A percentile compares a stretch with the other conserved stretches of the same genome.
phyloP scores from a whole-genome alignment of 495 filamentous ascomycete species.

The Penicillium turbatum region DNA sequence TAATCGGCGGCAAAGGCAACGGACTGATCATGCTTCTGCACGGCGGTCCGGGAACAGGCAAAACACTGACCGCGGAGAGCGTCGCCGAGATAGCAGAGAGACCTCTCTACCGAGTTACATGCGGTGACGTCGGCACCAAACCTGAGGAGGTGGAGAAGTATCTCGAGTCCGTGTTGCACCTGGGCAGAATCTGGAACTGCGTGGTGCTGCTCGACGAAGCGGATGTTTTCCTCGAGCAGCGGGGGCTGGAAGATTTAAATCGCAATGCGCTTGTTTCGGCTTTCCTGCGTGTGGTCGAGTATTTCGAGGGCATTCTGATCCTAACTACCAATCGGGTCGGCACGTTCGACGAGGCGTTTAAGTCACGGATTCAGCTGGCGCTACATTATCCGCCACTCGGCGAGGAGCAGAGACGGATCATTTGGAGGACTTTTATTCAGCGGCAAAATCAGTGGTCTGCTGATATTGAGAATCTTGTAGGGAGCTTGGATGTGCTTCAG shows the following conservation, averaged over 20 bases:
- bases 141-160: conserved; percentile 38
- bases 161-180: conserved; percentile 35
- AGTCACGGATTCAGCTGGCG: conserved; percentile 46
- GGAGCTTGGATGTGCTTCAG: conserved; percentile 17
- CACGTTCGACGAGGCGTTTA: conserved; percentile 48
- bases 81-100: conserved; percentile 26
- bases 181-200: conserved; percentile 43
- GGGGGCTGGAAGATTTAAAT: conserved; percentile 34
- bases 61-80: conserved; percentile 34
- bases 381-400: conserved; percentile 31
- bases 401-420: conserved; percentile 18
- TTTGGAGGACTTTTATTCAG: conserved; percentile 38
- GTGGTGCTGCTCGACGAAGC: conserved; percentile 55
- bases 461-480: conserved; percentile 8
- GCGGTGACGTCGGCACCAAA: conserved; percentile 36
- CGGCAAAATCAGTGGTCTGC: conserved; percentile 6
- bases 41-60: conserved; percentile 45
- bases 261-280: conserved; percentile 50
- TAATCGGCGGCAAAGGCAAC: conserved; percentile 35
- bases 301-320: conserved; percentile 45
- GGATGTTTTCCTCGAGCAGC: conserved; percentile 52
- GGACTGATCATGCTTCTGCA: conserved; percentile 51
- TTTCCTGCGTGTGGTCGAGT: conserved; percentile 55
- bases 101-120: conserved; percentile 30
- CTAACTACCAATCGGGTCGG: conserved; percentile 42